phyloP scores from a whole-genome alignment of 1,284 basidiomycete genomes.

The Naganishia sp. region DNA sequence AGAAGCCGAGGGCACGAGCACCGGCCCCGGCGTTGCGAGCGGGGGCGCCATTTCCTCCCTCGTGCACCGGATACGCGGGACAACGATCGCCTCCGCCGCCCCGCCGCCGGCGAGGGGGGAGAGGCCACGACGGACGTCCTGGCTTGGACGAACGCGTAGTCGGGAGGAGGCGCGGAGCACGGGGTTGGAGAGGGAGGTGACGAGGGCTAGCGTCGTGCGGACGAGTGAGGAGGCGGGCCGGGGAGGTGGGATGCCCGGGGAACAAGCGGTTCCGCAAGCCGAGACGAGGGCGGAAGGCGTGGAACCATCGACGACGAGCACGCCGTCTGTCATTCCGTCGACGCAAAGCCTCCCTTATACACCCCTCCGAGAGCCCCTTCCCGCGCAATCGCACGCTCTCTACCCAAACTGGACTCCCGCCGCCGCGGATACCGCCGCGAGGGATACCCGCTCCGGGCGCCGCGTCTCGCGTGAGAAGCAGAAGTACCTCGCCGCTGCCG shows the following conservation, averaged over 20 bases:
- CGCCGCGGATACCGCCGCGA: neutral
- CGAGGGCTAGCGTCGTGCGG: neutral
- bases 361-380: conserved; percentile 40
- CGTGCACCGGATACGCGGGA: neutral
- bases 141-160: neutral
- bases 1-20: neutral
- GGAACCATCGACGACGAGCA: neutral
- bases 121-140: neutral
- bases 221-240: no score
- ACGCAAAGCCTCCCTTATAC: conserved; percentile 31
- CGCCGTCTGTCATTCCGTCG: neutral
- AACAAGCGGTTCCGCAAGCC: neutral
- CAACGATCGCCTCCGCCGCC: neutral
- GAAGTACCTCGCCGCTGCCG: conserved; percentile 8
- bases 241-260: no score
- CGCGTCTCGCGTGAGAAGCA: conserved; percentile 7
- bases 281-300: neutral
- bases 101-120: neutral
- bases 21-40: neutral
- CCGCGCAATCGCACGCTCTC: conserved; percentile 39
- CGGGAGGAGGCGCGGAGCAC: neutral
- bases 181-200: neutral
- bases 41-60: neutral
- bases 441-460: conserved; percentile 17
- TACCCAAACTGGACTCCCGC: conserved; percentile 50